Evolutionary conservation across 495 filamentous ascomycete genomes (phyloP).

Genomic region (Aspergillus conjunctus): DNA sequence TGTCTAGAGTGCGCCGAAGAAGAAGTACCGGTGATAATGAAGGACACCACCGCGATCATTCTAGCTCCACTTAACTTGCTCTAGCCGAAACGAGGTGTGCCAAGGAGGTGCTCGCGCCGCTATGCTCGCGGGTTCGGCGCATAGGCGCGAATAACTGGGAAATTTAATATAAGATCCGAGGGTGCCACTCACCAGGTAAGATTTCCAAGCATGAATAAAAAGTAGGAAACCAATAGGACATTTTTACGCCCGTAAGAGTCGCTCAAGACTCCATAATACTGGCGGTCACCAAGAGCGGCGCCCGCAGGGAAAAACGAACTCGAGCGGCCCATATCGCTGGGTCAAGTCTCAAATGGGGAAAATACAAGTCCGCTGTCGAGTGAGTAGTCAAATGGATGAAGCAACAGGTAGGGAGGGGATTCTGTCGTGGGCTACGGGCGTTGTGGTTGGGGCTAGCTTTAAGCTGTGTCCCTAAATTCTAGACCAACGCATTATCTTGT

Average conservation of each 20-base stretch:
- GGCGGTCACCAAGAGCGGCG: neutral
- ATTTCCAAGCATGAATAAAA: slow-evolving; percentile 36
- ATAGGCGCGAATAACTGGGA: too few species aligned
- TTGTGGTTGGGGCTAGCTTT: too few species aligned
- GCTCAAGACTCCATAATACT: slow-evolving; percentile 33
- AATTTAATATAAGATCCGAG: neutral
- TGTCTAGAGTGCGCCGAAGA: neutral
- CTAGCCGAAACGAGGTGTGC: slow-evolving; percentile 28
- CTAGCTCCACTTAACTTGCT: slow-evolving; percentile 32
- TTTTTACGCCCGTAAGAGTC: slow-evolving; percentile 36
- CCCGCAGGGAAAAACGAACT: neutral
- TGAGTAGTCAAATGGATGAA: too few species aligned
- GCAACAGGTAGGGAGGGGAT: too few species aligned
- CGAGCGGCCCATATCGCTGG: too few species aligned
- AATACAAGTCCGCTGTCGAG: too few species aligned
- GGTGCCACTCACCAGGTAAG: slow-evolving; percentile 33
- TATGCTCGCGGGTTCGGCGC: neutral
- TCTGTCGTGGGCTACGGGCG: too few species aligned
- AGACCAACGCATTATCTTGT: too few species aligned
- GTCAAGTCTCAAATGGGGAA: too few species aligned
- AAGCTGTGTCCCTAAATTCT: too few species aligned
- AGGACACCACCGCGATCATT: slow-evolving; percentile 30
- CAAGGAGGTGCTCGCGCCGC: slow-evolving; percentile 29
- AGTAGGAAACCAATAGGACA: slow-evolving; percentile 33
- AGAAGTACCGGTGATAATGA: slow-evolving; percentile 31